Conservation (phyloP, 495 filamentous ascomycete species). For the Aspergillus avenaceus region DNA sequence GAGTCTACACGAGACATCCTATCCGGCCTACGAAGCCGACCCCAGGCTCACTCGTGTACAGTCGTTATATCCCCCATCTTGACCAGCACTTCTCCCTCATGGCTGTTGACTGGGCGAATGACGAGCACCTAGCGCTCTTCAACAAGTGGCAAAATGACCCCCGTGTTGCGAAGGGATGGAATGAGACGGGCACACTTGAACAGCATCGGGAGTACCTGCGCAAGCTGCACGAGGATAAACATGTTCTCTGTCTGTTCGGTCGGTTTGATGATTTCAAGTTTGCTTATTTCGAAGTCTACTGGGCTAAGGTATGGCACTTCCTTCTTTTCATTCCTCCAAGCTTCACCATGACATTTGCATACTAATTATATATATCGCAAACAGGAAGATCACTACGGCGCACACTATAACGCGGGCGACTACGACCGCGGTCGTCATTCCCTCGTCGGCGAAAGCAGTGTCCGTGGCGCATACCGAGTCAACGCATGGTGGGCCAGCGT, state of each 20-base stretch:
- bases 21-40: conserved; percentile 56
- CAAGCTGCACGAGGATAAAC: conserved; percentile 56
- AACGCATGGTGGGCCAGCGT: conserved; percentile 65
- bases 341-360: conserved; percentile 6
- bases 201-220: conserved; percentile 59
- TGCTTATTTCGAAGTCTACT: conserved; percentile 69
- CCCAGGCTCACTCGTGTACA: conserved; percentile 60
- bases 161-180: conserved; percentile 61
- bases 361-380: no score
- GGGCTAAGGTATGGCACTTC: conserved; percentile 53
- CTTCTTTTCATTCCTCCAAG: not conserved
- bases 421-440: conserved; percentile 68
- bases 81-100: conserved; percentile 63
- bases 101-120: conserved; percentile 52
- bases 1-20: conserved; percentile 53
- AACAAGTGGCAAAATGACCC: conserved; percentile 64
- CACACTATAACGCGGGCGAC: conserved; percentile 58
- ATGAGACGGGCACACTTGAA: conserved; percentile 55
- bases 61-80: conserved; percentile 63
- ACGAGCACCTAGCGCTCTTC: conserved; percentile 55
- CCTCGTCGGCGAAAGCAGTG: conserved; percentile 59
- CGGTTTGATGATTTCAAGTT: conserved; percentile 58
- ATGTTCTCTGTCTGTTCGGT: conserved; percentile 58
- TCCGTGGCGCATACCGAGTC: conserved; percentile 61
- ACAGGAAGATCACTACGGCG: conserved; percentile 63